Base-by-base conservation (phyloP, 257 asterid genomes). In the Oldenlandia corymbosa region DNA sequence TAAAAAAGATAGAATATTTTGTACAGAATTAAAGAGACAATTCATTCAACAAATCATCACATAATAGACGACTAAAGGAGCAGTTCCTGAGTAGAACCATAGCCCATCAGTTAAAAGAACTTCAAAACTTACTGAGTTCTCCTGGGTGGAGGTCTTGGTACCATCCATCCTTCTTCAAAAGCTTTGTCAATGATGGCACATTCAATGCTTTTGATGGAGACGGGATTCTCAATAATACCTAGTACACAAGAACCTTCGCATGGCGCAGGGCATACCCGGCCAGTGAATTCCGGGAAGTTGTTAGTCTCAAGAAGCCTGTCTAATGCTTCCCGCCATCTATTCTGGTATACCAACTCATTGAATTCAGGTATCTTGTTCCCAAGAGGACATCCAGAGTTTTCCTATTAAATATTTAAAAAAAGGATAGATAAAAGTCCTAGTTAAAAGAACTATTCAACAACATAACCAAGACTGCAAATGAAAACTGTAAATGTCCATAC, bases 241-340 rank as follows among this genome's bases (percentile, higher is more conserved):
- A 93, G 97, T 4, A 93, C 99, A 72, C 99, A 93, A 71, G 99
- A 90, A 1, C 99, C 99, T 82, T 93, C 99, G 69, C 99, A 93
- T 53, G 99, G 99, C 30, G 99, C 99, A 52, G 99, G 99, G 76
- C 99, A 93, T 36, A 93, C 99, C 58, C 99, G 94, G 21, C 99
- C 99, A 7, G 99, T 93, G 79, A 93, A 93, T 81, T 93, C 99
- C 0, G 97, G 99, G 75, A 93, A 93, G 76, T 93, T 93, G 79
- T 93, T 93, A 12, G 99, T 93, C 88, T 93, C 99, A 58, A 93
- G 77, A 67, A 93, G 99, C 85, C 99, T 81, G 78, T 90, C 92
- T 65, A 93, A 80, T 65, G 99, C 99, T 80, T 93, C 99, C 32
- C 95, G 94, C 99, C 95, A 93, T 75, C 97, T 84, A 58, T 93